Base-by-base conservation (phyloP, 2,329 filamentous ascomycete species). In the Neofusicoccum umdonicola region DNA sequence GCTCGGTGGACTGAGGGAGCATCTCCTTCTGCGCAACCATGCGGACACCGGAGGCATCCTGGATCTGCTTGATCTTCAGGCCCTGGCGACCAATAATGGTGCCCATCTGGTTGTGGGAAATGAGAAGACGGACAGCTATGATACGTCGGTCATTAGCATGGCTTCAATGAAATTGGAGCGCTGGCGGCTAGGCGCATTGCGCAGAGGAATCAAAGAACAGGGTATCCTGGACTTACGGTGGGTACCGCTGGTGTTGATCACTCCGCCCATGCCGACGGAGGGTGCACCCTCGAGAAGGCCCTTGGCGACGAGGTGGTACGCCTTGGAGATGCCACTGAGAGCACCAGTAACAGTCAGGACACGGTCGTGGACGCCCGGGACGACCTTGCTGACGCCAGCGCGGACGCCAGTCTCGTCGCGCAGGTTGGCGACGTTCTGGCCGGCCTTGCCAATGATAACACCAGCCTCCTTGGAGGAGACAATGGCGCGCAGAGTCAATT, bases 1-100 rank as follows among this genome's bases (percentile, higher is more conserved):
- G 90, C 83, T 99, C 95, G 39, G 95, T 99, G 5, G 95, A 99
- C 79, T 99, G 95, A 41, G 95, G 95, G 7, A 99, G 88, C 95
- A 99, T 99, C 75, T 99, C 95, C 82, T 99, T 99, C 80, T 99
- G 95, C 45, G 95, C 95, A 56, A 99, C 93, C 95, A 99, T 99
- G 76, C 95, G 93, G 66, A 98, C 95, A 69, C 93, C 93, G 4
- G 95, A 98, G 35, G 88, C 89, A 78, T 99, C 95, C 78, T 99
- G 95, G 71, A 99, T 99, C 78, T 97, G 92, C 86, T 99, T 99
- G 85, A 99, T 99, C 85, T 98, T 99, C 70, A 97, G 85, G 66
- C 95, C 95, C 78, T 96, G 91, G 69, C 93, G 89, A 73, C 95
- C 95, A 76, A 99, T 99, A 81, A 99, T 97, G 73, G 95, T 99